These are phyloP conservation scores for Fusarium circinatum DNA, from an alignment of 2,329 filamentous ascomycete genomes.

Conservation along the genomic window DNA sequence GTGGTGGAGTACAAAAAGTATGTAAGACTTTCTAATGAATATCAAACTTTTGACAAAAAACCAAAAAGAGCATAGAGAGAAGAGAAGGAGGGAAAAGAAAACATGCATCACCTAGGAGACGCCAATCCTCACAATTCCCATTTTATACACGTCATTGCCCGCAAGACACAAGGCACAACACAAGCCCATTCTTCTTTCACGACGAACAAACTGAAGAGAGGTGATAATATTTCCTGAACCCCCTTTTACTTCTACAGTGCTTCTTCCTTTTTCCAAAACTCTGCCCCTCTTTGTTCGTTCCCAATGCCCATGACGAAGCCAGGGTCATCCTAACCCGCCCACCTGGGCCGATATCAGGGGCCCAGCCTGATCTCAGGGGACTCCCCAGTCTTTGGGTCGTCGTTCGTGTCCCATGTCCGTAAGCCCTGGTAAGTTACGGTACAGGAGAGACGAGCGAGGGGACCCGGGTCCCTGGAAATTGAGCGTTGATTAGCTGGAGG, in stretches of 20 bases:
- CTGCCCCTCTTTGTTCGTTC: slow-evolving; percentile 32
- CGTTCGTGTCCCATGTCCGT: slow-evolving; percentile 24
- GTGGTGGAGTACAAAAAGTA: slow-evolving; percentile 18
- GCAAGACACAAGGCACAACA: background rate
- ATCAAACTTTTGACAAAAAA: slow-evolving; percentile 14
- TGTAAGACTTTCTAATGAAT: slow-evolving; percentile 1
- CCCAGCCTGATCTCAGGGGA: slow-evolving; percentile 35
- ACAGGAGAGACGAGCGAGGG: background rate
- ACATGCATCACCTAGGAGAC: slow-evolving; percentile 35
- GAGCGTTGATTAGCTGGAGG: slow-evolving; percentile 28
- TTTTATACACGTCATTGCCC: slow-evolving; percentile 24
- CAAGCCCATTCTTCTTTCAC: background rate
- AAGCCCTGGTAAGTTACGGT: slow-evolving; percentile 8
- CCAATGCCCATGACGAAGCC: slow-evolving; percentile 18
- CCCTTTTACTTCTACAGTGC: slow-evolving; percentile 38
- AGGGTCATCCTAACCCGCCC: slow-evolving; percentile 42
- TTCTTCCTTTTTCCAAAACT: background rate
- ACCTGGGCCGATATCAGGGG: slow-evolving; percentile 33
- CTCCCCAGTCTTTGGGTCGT: slow-evolving; percentile 35
- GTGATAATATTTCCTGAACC: slow-evolving; percentile 11
- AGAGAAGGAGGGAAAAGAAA: background rate
- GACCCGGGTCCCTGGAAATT: slow-evolving; percentile 42
- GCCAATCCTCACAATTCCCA: slow-evolving; percentile 5
- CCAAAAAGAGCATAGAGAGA: background rate
- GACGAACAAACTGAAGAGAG: background rate